Conservation (phyloP, 305 asterid genomes). For the Withania somnifera region DNA sequence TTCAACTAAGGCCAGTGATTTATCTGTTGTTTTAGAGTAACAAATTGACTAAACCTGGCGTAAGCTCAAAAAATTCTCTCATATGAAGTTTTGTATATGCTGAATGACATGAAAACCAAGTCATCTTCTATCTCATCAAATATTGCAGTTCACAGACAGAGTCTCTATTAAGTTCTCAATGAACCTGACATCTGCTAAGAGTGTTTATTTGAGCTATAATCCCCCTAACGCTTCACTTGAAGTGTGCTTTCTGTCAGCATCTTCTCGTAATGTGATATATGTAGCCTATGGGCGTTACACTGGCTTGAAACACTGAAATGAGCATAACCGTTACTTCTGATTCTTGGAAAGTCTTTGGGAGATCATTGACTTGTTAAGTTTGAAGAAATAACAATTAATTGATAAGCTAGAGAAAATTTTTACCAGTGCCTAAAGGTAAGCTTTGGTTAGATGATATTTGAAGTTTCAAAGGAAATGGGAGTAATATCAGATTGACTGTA, state of each 20-base stretch:
- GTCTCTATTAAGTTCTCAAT: not conserved
- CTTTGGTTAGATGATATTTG: not conserved
- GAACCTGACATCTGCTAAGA: not conserved
- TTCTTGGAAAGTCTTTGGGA: not conserved
- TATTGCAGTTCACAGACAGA: not conserved
- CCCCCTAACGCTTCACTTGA: not conserved
- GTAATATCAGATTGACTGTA: not conserved
- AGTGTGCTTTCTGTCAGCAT: not conserved
- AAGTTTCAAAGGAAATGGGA: not conserved
- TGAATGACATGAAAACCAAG: not conserved
- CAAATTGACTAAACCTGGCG: not conserved
- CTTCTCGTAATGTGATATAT: not conserved
- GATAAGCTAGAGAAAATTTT: not conserved
- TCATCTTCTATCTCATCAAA: not conserved
- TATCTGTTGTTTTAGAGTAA: not conserved
- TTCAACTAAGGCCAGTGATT: not conserved
- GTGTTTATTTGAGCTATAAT: not conserved
- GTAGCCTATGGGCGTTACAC: not conserved
- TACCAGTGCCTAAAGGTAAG: not conserved
- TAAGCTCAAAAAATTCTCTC: not conserved
- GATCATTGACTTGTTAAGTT: not conserved
- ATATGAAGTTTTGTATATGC: not conserved
- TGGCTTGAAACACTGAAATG: not conserved
- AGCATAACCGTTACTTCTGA: not conserved
- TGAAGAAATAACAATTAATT: not conserved